Base-by-base conservation (phyloP, 2,329 filamentous ascomycete genomes). In the Cadophora gregata region DNA sequence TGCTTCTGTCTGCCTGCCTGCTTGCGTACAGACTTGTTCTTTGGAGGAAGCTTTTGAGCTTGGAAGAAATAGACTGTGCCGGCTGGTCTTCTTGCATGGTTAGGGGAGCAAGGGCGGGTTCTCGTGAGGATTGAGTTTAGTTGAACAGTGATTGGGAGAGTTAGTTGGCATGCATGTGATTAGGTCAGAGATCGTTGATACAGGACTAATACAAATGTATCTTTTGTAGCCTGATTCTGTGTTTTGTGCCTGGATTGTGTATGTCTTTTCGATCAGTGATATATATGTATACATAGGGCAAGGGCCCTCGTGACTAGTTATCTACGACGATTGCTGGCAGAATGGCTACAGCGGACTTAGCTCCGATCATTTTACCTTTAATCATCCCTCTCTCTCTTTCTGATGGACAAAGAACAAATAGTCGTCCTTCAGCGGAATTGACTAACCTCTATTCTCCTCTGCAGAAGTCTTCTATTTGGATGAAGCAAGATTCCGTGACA, bases 201-300 rank as follows among this genome's bases (percentile, higher is more conserved):
- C 53, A 25, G 19, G 31, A n/a, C 29, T 36, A 56, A 36, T 56
- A 55, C 51, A 56, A n/a, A 56, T 56, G 53, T 36, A 56, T 56
- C 53, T 56, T 56, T 56, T 36, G 31, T 14, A 36, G 10, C 6
- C n/a, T 56, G 53, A 2, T 56, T 12, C 12, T 33, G 6, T 33
- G 6, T 8, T 56, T 55, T 3, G n/a, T 10, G 21, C n/a, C n/a
- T n/a, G n/a, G n/a, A n/a, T n/a, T 33, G 25, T 27, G 6, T 53
- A 10, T 31, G 16, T 42, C 4, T 42, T 42, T 19, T 16, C 38
- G 38, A 10, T 5, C 31, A 33, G 31, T 5, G 5, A 42, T 2
- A 19, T 12, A 42, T 42, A 16, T 42, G 38, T 16, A 12, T 42
- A 16, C 38, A 42, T 42, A n/a, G n/a, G n/a, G n/a, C n/a, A n/a